These are phyloP conservation scores for Pseudogymnoascus sp. DNA, from an alignment of 2,329 filamentous ascomycete genomes.

Conservation along the genomic window DNA sequence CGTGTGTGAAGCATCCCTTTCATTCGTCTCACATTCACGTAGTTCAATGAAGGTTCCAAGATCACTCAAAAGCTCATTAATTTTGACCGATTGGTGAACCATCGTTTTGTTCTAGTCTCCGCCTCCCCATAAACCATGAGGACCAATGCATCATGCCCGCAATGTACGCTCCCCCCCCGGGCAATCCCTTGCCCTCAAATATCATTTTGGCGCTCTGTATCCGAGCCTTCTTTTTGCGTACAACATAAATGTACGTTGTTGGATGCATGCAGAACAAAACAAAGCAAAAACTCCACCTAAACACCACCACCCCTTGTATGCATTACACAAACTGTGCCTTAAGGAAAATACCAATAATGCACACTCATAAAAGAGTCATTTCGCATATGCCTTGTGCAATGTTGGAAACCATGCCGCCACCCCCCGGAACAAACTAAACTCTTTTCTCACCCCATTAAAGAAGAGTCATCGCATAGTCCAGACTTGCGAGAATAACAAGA, in stretches of 20 bases:
- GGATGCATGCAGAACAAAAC: not conserved
- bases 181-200: not conserved
- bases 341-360: not conserved
- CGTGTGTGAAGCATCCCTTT: not conserved
- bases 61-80: slow-evolving; percentile 4
- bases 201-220: not conserved
- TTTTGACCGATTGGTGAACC: slow-evolving; percentile 2
- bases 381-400: slow-evolving; percentile 1
- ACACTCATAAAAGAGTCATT: slow-evolving; percentile 19
- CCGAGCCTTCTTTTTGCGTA: slow-evolving; percentile 4
- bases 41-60: not conserved
- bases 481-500: slow-evolving; percentile 1
- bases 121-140: slow-evolving; percentile 4
- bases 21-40: not conserved
- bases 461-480: not conserved
- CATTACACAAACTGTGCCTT: slow-evolving; percentile 3
- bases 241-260: slow-evolving; percentile 3
- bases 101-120: slow-evolving; percentile 1
- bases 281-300: slow-evolving; percentile 23
- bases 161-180: not conserved
- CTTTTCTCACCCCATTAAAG: not conserved
- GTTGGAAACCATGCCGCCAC: not conserved
- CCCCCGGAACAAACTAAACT: not conserved
- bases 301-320: slow-evolving; percentile 20
- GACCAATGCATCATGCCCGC: slow-evolving; percentile 4